Percentiles rank a stretch among this genome's conserved stretches.
These are phyloP conservation scores for Bryum argenteum DNA, from an alignment of 225 moss, liverwort and hornwort species.

Conservation along the genomic window DNA sequence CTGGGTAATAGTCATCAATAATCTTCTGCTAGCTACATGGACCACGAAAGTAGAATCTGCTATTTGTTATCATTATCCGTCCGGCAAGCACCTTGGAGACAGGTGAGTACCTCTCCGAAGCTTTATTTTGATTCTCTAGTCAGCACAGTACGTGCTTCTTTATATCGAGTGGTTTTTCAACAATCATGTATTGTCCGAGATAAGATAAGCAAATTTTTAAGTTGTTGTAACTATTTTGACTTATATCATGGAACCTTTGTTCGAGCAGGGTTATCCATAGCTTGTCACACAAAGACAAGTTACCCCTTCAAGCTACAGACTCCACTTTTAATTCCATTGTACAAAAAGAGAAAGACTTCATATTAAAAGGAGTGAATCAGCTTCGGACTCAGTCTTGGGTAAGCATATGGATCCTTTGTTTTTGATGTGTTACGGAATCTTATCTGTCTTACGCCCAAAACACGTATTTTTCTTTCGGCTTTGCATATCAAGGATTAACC, in stretches of 20 bases:
- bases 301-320: conserved; percentile 42
- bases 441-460: neutral
- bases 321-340: conserved; percentile 42
- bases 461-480: neutral
- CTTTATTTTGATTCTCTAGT: neutral
- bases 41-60: conserved; percentile 40
- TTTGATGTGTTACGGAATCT: conserved; percentile 13
- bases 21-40: conserved; percentile 43
- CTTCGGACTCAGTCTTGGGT: conserved; percentile 39
- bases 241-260: conserved; percentile 21
- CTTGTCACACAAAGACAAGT: conserved; percentile 27
- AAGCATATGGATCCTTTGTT: conserved; percentile 34
- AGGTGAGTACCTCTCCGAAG: conserved; percentile 33
- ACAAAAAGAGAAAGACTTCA: conserved; percentile 44
- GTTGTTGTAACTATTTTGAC: conserved; percentile 7
- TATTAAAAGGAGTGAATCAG: conserved; percentile 27
- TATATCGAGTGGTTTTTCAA: neutral
- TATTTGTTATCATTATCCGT: conserved; percentile 32
- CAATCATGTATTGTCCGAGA: conserved; percentile 6
- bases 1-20: conserved; percentile 43
- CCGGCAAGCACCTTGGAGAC: conserved; percentile 38
- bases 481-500: conserved; percentile 13
- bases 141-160: neutral
- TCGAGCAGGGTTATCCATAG: conserved; percentile 35
- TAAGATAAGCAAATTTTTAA: neutral